Conservation (phyloP, 345 rosid species). For the Gossypium arboreum region DNA sequence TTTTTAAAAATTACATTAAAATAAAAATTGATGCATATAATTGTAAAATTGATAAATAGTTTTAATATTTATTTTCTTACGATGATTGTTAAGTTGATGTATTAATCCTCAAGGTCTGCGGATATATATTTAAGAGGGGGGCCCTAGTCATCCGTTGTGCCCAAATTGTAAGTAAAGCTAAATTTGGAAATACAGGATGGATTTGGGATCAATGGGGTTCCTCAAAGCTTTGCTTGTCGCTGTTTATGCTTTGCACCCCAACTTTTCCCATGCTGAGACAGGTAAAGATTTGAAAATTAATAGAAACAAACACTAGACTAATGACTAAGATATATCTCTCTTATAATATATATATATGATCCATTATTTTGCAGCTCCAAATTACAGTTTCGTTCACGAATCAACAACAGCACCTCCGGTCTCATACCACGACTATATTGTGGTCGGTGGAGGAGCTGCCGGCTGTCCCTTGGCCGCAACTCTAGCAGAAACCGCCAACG, state of each 20-base stretch:
- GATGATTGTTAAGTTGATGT: too few species aligned
- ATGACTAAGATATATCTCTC: too few species aligned
- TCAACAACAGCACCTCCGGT: slow-evolving; percentile 32
- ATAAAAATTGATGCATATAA: too few species aligned
- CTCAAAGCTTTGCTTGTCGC: neutral
- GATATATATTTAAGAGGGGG: too few species aligned
- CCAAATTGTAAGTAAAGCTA: too few species aligned
- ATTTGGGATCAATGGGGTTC: neutral
- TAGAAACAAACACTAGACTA: too few species aligned
- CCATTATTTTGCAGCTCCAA: slow-evolving; percentile 28
- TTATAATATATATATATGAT: neutral
- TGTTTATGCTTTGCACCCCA: neutral
- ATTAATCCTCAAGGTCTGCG: too few species aligned
- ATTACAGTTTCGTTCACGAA: slow-evolving; percentile 34
- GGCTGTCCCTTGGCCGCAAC: slow-evolving; percentile 83
- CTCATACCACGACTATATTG: slow-evolving; percentile 44
- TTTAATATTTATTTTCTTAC: too few species aligned
- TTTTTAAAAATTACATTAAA: too few species aligned
- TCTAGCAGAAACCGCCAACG: slow-evolving; percentile 48
- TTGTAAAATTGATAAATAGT: too few species aligned
- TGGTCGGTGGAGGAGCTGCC: slow-evolving; percentile 80
- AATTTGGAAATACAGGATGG: neutral
- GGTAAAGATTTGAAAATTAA: neutral
- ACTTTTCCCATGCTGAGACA: neutral
- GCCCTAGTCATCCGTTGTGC: too few species aligned